phyloP scores from a whole-genome alignment of 2,329 filamentous ascomycete species.

The Colletotrichum musicola region DNA sequence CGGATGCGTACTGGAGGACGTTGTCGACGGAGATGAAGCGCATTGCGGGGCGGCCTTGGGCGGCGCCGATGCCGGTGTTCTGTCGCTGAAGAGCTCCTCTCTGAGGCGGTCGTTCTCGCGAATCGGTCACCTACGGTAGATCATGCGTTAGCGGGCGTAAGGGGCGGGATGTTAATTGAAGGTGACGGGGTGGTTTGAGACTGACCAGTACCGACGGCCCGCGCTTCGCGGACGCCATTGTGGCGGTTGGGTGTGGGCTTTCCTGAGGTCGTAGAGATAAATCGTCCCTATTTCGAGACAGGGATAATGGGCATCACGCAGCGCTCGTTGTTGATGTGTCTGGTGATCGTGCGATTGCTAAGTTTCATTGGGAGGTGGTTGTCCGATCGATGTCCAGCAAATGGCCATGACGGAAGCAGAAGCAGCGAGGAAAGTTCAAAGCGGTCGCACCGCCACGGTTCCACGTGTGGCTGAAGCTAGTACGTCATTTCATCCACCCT shows the following conservation, averaged over 20 bases:
- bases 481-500: conserved; percentile 12
- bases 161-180: background rate
- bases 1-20: conserved; percentile 91
- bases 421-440: conserved; percentile 34
- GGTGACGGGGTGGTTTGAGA: conserved; percentile 10
- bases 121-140: conserved; percentile 51
- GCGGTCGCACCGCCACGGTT: conserved; percentile 27
- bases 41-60: conserved; percentile 61
- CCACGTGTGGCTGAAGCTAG: conserved; percentile 26
- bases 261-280: background rate
- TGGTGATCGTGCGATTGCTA: background rate
- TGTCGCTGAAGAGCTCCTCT: conserved; percentile 50
- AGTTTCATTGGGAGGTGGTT: conserved; percentile 19
- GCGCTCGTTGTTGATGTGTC: background rate
- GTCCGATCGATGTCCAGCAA: conserved; percentile 1
- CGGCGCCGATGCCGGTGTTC: conserved; percentile 47
- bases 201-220: conserved; percentile 72
- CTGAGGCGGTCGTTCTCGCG: conserved; percentile 51
- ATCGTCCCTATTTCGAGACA: conserved; percentile 9
- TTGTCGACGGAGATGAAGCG: conserved; percentile 93
- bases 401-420: conserved; percentile 34
- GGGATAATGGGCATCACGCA: conserved; percentile 10
- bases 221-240: conserved; percentile 64
- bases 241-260: conserved; percentile 3
- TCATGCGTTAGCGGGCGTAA: conserved; percentile 32